These are phyloP conservation scores for Alternaria gansuensis DNA, from an alignment of 2,329 filamentous ascomycete genomes.

Conservation along the genomic window DNA sequence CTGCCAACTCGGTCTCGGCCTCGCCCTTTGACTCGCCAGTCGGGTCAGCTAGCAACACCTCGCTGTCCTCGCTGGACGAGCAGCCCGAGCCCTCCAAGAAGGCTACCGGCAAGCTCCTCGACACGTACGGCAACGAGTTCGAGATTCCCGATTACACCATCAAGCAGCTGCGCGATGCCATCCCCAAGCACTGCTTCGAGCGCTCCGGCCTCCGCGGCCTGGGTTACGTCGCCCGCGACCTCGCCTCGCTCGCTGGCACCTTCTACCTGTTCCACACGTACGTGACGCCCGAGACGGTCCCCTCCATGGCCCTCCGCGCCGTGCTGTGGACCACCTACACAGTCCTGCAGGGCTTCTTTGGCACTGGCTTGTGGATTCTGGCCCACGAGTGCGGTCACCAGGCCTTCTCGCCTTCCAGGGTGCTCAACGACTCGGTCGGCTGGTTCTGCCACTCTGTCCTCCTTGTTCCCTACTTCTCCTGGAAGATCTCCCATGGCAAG, in stretches of 20 bases:
- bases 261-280: conserved; percentile 92
- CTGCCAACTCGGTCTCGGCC: conserved; percentile 62
- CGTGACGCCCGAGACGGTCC: conserved; percentile 83
- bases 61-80: conserved; percentile 84
- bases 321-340: conserved; percentile 74
- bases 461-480: conserved; percentile 97
- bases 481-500: conserved; percentile 99
- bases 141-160: conserved; percentile 94
- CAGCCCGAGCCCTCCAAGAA: conserved; percentile 60
- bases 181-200: conserved; percentile 96
- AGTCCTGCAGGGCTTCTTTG: conserved; percentile 88
- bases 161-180: conserved; percentile 96
- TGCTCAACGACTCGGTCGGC: conserved; percentile 89
- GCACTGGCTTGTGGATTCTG: conserved; percentile 93
- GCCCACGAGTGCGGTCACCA: conserved; percentile 98
- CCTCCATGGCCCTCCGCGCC: conserved; percentile 72
- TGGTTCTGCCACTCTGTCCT: conserved; percentile 90
- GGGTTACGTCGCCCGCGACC: conserved; percentile 84
- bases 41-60: conserved; percentile 81
- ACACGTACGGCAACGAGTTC: conserved; percentile 96
- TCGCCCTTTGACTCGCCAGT: conserved; percentile 68
- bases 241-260: conserved; percentile 74
- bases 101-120: conserved; percentile 71
- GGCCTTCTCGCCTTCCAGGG: conserved; percentile 91
- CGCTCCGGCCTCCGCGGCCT: conserved; percentile 80